phyloP scores from a whole-genome alignment of 768 basidiomycete species.

The Trametes punicea region DNA sequence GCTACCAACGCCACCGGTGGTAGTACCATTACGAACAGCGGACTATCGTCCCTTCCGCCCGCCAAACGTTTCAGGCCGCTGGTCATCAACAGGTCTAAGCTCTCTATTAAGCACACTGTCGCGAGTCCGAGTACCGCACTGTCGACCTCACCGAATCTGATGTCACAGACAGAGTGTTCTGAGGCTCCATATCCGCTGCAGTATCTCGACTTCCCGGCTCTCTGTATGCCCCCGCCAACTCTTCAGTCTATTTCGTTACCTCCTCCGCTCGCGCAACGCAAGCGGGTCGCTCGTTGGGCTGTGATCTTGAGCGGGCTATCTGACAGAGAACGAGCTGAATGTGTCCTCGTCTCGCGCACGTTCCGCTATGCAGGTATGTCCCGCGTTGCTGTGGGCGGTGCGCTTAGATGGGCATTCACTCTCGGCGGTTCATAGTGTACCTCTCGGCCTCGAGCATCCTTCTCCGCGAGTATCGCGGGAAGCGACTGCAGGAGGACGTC shows the following conservation, averaged over 20 bases:
- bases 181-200: too few species aligned
- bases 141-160: too few species aligned
- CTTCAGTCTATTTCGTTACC: conserved; percentile 51
- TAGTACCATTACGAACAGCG: background rate
- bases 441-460: conserved; percentile 56
- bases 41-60: background rate
- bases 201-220: conserved; percentile 38
- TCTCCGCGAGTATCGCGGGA: conserved; percentile 44
- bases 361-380: conserved; percentile 60
- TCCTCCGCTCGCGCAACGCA: conserved; percentile 56
- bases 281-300: conserved; percentile 49
- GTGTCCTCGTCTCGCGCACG: conserved; percentile 53
- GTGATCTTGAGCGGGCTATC: conserved; percentile 50
- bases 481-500: conserved; percentile 38
- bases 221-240: conserved; percentile 6
- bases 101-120: background rate
- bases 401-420: background rate
- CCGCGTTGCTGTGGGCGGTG: background rate
- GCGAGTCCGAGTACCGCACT: background rate
- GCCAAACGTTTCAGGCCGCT: conserved; percentile 25
- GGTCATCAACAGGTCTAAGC: conserved; percentile 5
- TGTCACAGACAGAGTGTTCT: too few species aligned
- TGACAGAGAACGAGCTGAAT: conserved; percentile 40
- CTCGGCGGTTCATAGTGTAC: conserved; percentile 51
- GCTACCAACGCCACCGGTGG: background rate